Evolutionary conservation across 192 early-diverging fungal species (phyloP).

Genomic region (Backusella circina): DNA sequence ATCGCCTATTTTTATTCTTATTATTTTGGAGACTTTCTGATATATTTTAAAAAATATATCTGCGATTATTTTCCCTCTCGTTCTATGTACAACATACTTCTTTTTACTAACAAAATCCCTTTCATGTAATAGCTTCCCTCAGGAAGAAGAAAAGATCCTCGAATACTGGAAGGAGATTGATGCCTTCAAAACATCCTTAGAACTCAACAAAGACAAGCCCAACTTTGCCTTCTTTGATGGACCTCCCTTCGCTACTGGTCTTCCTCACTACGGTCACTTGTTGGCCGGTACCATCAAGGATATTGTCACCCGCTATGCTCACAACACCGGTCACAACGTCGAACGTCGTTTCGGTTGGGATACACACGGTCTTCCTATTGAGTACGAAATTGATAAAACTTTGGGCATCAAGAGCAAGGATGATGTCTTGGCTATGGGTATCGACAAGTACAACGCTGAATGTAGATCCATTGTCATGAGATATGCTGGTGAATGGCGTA

Average conservation of each 20-base stretch:
- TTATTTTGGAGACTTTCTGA: not conserved
- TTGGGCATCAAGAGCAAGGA: conserved; percentile 82
- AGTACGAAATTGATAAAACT: conserved; percentile 96
- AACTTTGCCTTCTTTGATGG: conserved; percentile 96
- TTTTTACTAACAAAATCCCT: not conserved
- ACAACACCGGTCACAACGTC: conserved; percentile 93
- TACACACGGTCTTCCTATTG: conserved; percentile 82
- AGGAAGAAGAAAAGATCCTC: conserved; percentile 92
- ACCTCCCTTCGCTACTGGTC: conserved; percentile 96
- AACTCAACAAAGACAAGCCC: conserved; percentile 85
- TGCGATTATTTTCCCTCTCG: not conserved
- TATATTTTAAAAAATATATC: not conserved
- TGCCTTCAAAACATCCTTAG: conserved; percentile 88
- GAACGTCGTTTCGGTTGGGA: conserved; percentile 99
- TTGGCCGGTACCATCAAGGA: conserved; percentile 99
- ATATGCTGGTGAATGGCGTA: conserved; percentile 90
- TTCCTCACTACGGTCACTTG: conserved; percentile 98
- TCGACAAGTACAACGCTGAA: conserved; percentile 95
- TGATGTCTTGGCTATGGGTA: conserved; percentile 91
- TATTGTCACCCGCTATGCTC: conserved; percentile 95
- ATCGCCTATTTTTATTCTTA: not conserved
- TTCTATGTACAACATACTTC: not conserved
- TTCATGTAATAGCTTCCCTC: conserved; percentile 76
- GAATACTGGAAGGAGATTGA: conserved; percentile 97
- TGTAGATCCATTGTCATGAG: conserved; percentile 97